Evolutionary conservation across 176 grass and related monocot species (phyloP).

Genomic region (Oryza rufipogon): DNA sequence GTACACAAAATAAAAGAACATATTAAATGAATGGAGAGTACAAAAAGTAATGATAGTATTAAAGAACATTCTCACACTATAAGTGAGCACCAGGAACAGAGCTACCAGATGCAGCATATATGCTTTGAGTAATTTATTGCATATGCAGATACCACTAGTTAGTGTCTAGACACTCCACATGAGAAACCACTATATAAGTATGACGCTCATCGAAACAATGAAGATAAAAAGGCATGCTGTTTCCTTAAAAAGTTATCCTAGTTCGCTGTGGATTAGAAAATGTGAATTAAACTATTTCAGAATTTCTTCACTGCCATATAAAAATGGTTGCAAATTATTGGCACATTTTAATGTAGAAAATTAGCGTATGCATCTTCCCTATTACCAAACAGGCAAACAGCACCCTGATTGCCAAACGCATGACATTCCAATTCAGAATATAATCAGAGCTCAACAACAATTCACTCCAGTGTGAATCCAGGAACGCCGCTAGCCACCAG

Average conservation of each 20-base stretch:
- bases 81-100: not conserved
- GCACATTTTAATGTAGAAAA: not conserved
- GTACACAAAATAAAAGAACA: constrained; percentile 17
- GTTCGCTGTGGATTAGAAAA: not conserved
- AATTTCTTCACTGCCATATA: not conserved
- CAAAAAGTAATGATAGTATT: not conserved
- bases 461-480: not conserved
- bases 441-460: not conserved
- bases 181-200: not conserved
- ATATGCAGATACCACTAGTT: constrained; percentile 6
- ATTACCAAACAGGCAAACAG: not conserved
- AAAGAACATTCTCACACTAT: constrained; percentile 11
- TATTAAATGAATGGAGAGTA: not conserved
- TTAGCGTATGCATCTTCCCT: not conserved
- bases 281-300: not conserved
- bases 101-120: not conserved
- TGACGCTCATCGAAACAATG: constrained; percentile 14
- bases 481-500: too few relatives aligned
- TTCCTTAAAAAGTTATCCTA: not conserved
- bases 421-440: not conserved
- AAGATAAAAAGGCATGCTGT: not conserved
- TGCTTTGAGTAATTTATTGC: not conserved
- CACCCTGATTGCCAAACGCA: not conserved
- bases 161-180: not conserved
- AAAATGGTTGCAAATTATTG: not conserved